These are phyloP conservation scores for Avena atlantica DNA, from an alignment of 176 grass and related monocot genomes.

Conservation along the genomic window DNA sequence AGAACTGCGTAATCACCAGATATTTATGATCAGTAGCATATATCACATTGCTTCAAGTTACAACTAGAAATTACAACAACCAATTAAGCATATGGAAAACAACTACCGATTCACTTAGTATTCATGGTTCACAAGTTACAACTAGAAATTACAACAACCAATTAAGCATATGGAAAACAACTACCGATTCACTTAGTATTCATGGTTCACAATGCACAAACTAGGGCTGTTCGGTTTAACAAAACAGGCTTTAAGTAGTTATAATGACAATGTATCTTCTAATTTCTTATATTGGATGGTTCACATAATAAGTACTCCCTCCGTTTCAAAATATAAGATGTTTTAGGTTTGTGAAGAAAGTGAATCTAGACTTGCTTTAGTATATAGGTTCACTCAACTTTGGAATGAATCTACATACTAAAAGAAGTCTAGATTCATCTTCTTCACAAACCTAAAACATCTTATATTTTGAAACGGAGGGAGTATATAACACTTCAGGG, in stretches of 20 bases:
- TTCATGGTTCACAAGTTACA: background rate
- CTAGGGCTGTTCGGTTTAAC: conserved; percentile 1
- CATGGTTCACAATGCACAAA: background rate
- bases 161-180: background rate
- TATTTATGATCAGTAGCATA: conserved; percentile 17
- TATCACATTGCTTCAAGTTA: background rate
- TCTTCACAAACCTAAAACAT: too few relatives aligned
- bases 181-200: background rate
- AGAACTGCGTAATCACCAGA: background rate
- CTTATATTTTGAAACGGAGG: too few relatives aligned
- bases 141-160: background rate
- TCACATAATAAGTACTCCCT: background rate
- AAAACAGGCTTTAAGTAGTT: background rate
- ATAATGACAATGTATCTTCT: background rate
- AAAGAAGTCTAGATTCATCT: too few relatives aligned
- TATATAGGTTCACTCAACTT: too few relatives aligned
- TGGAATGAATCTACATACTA: too few relatives aligned
- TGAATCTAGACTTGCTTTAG: too few relatives aligned
- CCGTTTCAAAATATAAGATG: too few relatives aligned
- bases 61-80: background rate
- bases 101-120: background rate
- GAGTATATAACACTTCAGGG: too few relatives aligned
- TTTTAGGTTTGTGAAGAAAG: too few relatives aligned
- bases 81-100: background rate
- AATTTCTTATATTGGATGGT: background rate